Percentiles rank a stretch among this genome's conserved stretches.
phyloP scores from a whole-genome alignment of 352 stramenopile genomes.

The Pythium grandisporangium region DNA sequence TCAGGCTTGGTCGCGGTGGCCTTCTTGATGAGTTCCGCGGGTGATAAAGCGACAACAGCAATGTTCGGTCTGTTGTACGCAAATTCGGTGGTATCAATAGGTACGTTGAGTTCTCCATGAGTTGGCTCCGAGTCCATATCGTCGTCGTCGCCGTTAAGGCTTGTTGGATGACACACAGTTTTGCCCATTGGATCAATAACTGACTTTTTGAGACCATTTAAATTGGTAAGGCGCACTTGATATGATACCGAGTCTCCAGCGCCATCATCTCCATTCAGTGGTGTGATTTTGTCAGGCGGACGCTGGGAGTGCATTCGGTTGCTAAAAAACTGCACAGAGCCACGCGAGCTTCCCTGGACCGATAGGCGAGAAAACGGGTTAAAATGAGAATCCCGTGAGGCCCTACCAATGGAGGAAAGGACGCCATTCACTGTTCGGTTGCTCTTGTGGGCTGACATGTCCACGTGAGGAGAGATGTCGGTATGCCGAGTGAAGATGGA shows the following conservation, averaged over 20 bases:
- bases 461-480: constrained; percentile 36
- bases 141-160: constrained; percentile 8
- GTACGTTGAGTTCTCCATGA: too few species aligned
- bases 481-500: constrained; percentile 31
- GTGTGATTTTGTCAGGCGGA: constrained; percentile 13
- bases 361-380: constrained; percentile 21
- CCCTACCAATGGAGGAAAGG: constrained; percentile 7
- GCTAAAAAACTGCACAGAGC: too few species aligned
- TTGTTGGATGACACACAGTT: constrained; percentile 14
- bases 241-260: constrained; percentile 3
- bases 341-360: too few species aligned
- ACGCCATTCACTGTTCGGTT: constrained; percentile 26
- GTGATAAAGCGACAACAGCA: constrained; percentile 34
- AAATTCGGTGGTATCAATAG: too few species aligned
- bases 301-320: too few species aligned
- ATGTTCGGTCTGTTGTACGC: too few species aligned
- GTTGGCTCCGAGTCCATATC: too few species aligned
- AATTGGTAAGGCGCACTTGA: too few species aligned
- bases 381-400: constrained; percentile 4
- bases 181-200: too few species aligned
- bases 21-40: constrained; percentile 44
- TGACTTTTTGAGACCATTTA: too few species aligned
- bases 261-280: constrained; percentile 9
- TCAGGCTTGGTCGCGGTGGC: constrained; percentile 16
- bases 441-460: constrained; percentile 18